Percentiles rank a stretch among this genome's conserved stretches.
phyloP scores from a whole-genome alignment of 2,329 filamentous ascomycete species.

The Nemania bipapillata region DNA sequence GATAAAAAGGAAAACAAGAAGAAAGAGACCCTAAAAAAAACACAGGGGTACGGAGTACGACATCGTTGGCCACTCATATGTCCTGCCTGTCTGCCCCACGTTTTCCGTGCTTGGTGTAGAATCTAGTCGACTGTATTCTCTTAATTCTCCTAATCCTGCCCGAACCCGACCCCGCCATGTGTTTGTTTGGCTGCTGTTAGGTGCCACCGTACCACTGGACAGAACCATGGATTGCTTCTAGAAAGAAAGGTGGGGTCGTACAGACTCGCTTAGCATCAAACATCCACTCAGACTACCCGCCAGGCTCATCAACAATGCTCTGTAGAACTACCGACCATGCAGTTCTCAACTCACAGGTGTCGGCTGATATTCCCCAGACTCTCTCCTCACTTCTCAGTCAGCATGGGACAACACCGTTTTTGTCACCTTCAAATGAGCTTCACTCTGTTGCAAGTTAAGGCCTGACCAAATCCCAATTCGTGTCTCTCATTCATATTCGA shows the following conservation, averaged over 20 bases:
- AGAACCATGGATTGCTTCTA: constrained; percentile 29
- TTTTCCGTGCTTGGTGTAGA: constrained; percentile 4
- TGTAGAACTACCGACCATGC: constrained; percentile 23
- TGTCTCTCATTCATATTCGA: not conserved
- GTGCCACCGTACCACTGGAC: not conserved
- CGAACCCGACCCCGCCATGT: constrained; percentile 4
- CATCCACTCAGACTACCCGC: not conserved
- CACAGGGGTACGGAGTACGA: constrained; percentile 1
- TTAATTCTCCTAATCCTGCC: not conserved
- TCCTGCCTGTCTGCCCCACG: constrained; percentile 25
- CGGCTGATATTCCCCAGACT: constrained; percentile 22
- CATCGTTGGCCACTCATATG: constrained; percentile 6
- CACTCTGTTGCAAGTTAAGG: constrained; percentile 24
- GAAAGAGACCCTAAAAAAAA: not conserved
- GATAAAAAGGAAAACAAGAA: not conserved
- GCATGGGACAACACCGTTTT: not conserved
- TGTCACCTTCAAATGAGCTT: constrained; percentile 17
- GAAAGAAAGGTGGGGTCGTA: constrained; percentile 24
- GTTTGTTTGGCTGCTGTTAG: not conserved
- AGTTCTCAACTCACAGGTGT: constrained; percentile 5
- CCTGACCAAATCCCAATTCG: constrained; percentile 17
- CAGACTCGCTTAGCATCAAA: not conserved
- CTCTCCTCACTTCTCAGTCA: constrained; percentile 13
- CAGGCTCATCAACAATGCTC: not conserved
- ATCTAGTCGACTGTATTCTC: not conserved